Percentiles rank a stretch among this genome's conserved stretches.
Evolutionary conservation across 768 basidiomycete genomes (phyloP).

Genomic region (Pleurotus platypus): DNA sequence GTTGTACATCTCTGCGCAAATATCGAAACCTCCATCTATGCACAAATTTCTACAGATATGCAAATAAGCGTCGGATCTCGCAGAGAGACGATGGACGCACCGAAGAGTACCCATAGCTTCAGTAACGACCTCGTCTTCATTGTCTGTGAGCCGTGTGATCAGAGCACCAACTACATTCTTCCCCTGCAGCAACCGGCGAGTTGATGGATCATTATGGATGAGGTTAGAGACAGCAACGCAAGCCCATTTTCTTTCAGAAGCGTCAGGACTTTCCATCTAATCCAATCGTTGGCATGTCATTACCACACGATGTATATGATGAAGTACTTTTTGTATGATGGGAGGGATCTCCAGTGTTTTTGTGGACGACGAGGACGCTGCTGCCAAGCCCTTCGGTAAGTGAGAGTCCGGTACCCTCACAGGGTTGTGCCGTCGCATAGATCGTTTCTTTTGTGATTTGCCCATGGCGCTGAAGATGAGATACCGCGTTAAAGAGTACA

Average conservation of each 20-base stretch:
- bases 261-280: conserved; percentile 75
- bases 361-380: conserved; percentile 67
- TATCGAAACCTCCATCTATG: conserved; percentile 93
- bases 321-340: conserved; percentile 81
- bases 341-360: conserved; percentile 82
- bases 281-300: conserved; percentile 5
- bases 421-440: conserved; percentile 88
- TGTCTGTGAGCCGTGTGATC: conserved; percentile 84
- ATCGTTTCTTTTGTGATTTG: conserved; percentile 86
- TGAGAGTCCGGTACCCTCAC: conserved; percentile 93
- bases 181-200: conserved; percentile 82
- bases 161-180: conserved; percentile 86
- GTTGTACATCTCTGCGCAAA: conserved; percentile 97
- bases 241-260: conserved; percentile 87
- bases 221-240: conserved; percentile 95
- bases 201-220: conserved; percentile 93
- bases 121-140: conserved; percentile 85
- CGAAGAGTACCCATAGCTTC: conserved; percentile 88
- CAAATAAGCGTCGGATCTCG: conserved; percentile 7
- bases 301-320: not conserved
- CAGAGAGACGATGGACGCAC: conserved; percentile 35
- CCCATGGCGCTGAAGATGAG: conserved; percentile 56
- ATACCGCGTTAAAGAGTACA: not conserved
- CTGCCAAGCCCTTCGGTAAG: conserved; percentile 75
- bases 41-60: conserved; percentile 70